Base-by-base conservation (phyloP, 495 filamentous ascomycete genomes). In the Penicillium flavigenum region DNA sequence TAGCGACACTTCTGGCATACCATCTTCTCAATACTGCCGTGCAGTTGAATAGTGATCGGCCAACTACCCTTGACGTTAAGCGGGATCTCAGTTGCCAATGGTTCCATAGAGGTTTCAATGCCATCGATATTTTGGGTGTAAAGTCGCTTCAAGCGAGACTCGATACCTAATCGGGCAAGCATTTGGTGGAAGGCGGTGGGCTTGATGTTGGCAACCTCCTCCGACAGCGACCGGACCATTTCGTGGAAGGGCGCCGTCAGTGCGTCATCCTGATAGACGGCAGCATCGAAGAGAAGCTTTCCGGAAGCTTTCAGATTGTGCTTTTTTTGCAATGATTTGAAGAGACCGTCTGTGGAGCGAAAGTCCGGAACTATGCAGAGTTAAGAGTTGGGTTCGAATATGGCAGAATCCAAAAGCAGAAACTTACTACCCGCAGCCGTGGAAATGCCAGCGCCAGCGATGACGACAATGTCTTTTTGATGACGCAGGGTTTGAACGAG, bases 51-150 rank as follows among this genome's bases (percentile, higher is more conserved):
- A 2, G 94, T 93, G 59, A 82, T 83, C 1, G 94, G 94, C 95
- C 95, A 98, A 3, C 89, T 90, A 14, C 87, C 93, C 72, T 96
- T 96, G 45, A 74, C 71, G 36, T 77, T 78, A 7, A 90, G 73
- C 1, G 92, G 92, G 3, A 96, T 83, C 36, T 79, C 78, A 2
- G 94, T 97, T 6, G 81, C 77, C 14, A 98, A 78, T 2, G 92
- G 92, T 27, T 82, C 76, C 75, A 98, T 84, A 16, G 86, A 84
- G 7, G 90, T 94, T 62, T 98, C 94, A 58, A 98, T 86, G 46
- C 90, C 89, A 71, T 98, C 94, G 19, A 98, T 92, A 60, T 98
- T 98, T 63, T 98, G 94, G 10, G 87, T 91, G 71, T 98, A 98
- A 9, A 98, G 79, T 20, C 94, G 90, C 62, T 96, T 78, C n/a